Conservation (phyloP, 164 flowering plant species). For the Taxillus chinensis region DNA sequence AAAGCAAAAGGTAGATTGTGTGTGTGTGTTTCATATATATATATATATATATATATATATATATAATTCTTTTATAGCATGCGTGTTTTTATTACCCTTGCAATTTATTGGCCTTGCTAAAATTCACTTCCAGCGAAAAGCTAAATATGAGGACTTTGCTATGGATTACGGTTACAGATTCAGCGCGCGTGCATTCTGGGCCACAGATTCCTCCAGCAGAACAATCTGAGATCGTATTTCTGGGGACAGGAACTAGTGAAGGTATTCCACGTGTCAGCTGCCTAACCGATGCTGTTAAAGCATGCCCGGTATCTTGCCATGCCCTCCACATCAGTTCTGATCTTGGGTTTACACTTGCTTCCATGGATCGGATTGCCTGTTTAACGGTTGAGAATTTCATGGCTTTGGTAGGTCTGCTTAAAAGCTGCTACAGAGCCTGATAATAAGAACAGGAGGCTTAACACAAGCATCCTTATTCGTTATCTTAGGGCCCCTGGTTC, state of each 20-base stretch:
- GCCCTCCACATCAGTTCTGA: not conserved
- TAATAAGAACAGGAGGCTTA: conserved; percentile 78
- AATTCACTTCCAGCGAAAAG: too few relatives aligned
- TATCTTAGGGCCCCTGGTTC: conserved; percentile 37
- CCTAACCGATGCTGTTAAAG: conserved; percentile 74
- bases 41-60: too few relatives aligned
- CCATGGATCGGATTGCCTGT: not conserved
- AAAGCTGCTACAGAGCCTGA: conserved; percentile 62
- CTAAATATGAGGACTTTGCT: conserved; percentile 6
- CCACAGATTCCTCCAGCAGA: conserved; percentile 13
- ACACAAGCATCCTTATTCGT: conserved; percentile 82
- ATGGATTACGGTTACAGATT: conserved; percentile 28
- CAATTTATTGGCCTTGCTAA: too few relatives aligned
- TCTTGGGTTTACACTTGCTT: not conserved
- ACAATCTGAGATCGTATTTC: conserved; percentile 70
- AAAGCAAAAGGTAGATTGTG: too few relatives aligned
- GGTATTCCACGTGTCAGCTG: conserved; percentile 99
- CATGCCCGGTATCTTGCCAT: conserved; percentile 47
- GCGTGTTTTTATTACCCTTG: too few relatives aligned
- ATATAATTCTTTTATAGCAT: too few relatives aligned
- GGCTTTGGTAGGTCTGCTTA: conserved; percentile 55
- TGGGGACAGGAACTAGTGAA: conserved; percentile 99
- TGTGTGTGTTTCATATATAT: too few relatives aligned
- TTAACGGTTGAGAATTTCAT: conserved; percentile 1
- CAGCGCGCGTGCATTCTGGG: conserved; percentile 18